These are phyloP conservation scores for Exserohilum rostratum DNA, from an alignment of 2,329 filamentous ascomycete genomes.

Conservation along the genomic window DNA sequence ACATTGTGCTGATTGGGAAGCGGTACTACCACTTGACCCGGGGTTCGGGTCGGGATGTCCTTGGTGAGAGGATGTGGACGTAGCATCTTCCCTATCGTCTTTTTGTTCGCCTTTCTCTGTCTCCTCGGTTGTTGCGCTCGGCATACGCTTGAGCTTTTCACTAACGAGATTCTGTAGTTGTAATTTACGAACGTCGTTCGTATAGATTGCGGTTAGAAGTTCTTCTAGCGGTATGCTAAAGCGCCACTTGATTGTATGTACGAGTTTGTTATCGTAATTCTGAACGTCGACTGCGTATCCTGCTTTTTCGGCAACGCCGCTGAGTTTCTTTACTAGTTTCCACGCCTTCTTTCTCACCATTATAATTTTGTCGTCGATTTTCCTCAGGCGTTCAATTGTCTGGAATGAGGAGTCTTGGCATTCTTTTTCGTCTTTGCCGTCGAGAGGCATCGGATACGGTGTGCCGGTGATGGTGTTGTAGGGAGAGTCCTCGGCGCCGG, in stretches of 20 bases:
- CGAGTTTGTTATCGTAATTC: conserved; percentile 8
- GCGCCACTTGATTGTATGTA: conserved; percentile 22
- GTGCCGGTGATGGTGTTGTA: conserved; percentile 9
- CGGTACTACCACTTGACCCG: too few species aligned
- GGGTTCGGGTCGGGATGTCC: too few species aligned
- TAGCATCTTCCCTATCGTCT: too few species aligned
- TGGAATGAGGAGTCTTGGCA: conserved; percentile 24
- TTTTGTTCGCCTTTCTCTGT: too few species aligned
- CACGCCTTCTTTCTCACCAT: conserved; percentile 22
- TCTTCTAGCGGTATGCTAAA: conserved; percentile 10
- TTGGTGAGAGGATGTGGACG: too few species aligned
- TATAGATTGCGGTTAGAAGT: conserved; percentile 6
- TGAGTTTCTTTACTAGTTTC: conserved; percentile 13
- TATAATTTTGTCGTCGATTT: background rate
- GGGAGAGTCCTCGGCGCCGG: background rate
- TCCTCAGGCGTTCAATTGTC: conserved; percentile 9
- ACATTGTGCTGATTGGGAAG: too few species aligned
- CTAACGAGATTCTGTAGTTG: too few species aligned
- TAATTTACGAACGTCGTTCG: too few species aligned
- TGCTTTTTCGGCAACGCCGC: conserved; percentile 4
- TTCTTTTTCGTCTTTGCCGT: background rate
- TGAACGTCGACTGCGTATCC: conserved; percentile 19
- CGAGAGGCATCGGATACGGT: background rate
- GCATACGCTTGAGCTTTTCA: too few species aligned
- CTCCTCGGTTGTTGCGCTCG: too few species aligned